Evolutionary conservation across 148 eudicot species (phyloP).

Genomic region (Polygonum maritimum): DNA sequence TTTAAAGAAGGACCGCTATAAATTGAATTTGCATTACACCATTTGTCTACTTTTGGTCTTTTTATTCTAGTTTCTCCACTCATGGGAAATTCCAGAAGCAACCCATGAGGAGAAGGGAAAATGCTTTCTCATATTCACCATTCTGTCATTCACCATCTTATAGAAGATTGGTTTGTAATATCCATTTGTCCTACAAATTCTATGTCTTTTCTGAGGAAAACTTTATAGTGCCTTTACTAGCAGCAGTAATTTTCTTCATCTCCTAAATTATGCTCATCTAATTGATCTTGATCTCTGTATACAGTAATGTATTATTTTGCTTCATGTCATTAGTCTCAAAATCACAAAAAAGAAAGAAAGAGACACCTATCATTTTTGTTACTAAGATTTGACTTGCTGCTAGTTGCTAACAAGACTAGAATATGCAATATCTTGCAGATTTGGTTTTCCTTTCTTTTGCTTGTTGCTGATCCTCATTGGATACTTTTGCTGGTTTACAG

Average conservation of each 20-base stretch:
- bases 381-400: background rate
- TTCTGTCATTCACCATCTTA: background rate
- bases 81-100: background rate
- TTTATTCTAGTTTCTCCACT: background rate
- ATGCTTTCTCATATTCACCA: background rate
- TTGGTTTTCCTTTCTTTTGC: background rate
- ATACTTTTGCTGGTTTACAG: constrained; percentile 31
- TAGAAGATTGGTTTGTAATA: background rate
- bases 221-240: background rate
- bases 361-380: background rate
- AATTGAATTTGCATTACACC: background rate
- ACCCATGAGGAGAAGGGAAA: background rate
- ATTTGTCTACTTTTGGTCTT: background rate
- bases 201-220: background rate
- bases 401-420: background rate
- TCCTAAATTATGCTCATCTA: background rate
- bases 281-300: background rate
- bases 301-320: background rate
- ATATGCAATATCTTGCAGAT: background rate
- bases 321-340: background rate
- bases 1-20: background rate
- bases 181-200: background rate
- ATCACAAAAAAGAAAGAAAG: background rate
- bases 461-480: background rate
- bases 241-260: background rate